Percentiles rank a stretch among this genome's conserved stretches.
Evolutionary conservation across 371 early-diverging fungal genomes (phyloP).

Genomic region (Mortierella sp.): DNA sequence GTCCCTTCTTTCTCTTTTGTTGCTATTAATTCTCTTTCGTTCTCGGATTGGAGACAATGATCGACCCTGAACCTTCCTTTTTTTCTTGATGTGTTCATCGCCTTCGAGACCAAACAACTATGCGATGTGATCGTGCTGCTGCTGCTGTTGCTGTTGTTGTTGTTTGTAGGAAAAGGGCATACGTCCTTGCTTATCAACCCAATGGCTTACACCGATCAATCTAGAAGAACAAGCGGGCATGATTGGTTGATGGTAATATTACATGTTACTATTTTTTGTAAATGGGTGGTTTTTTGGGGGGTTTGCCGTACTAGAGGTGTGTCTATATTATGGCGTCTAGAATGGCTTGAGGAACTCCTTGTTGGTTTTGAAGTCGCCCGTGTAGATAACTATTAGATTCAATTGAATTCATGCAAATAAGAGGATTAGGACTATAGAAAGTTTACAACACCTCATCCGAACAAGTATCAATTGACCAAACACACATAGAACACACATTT

Average conservation of each 20-base stretch:
- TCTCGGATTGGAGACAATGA: neutral
- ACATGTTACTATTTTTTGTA: neutral
- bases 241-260: neutral
- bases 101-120: neutral
- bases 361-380: slow-evolving; percentile 10
- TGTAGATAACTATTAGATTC: slow-evolving; percentile 3
- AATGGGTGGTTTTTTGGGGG: neutral
- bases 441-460: too few relatives aligned
- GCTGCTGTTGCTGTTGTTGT: neutral
- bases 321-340: neutral
- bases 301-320: neutral
- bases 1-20: neutral
- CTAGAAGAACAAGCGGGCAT: neutral
- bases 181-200: neutral
- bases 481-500: neutral
- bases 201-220: too few relatives aligned
- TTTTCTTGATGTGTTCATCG: neutral
- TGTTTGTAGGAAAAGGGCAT: neutral
- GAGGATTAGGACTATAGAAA: neutral
- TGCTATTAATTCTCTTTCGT: neutral
- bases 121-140: too few relatives aligned
- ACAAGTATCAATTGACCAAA: neutral
- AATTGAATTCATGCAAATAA: neutral
- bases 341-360: slow-evolving; percentile 9
- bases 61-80: neutral